phyloP scores from a whole-genome alignment of 108 stramenopile species.

The Fragilariopsis cylindrus region DNA sequence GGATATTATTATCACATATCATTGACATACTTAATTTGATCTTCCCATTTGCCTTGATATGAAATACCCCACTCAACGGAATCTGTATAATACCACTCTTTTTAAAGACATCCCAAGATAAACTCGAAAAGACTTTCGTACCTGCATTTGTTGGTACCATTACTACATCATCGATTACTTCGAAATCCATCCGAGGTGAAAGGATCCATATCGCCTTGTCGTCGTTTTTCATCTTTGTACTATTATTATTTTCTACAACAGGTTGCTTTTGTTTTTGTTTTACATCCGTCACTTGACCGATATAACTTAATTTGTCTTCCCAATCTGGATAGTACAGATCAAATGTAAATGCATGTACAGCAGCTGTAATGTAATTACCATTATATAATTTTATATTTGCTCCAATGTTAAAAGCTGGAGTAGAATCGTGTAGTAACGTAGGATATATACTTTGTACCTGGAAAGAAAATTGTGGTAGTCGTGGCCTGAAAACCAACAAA shows the following conservation, averaged over 20 bases:
- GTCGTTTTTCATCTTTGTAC: neutral
- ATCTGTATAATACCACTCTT: slow-evolving; percentile 35
- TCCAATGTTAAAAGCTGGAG: neutral
- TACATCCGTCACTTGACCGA: slow-evolving; percentile 30
- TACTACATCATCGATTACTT: slow-evolving; percentile 28
- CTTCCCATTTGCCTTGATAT: slow-evolving; percentile 38
- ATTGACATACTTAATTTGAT: slow-evolving; percentile 38
- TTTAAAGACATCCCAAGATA: slow-evolving; percentile 30
- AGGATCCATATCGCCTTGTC: slow-evolving; percentile 31
- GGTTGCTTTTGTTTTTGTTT: slow-evolving; percentile 14
- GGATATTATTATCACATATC: slow-evolving; percentile 42
- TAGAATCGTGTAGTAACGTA: slow-evolving; percentile 5
- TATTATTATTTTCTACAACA: neutral
- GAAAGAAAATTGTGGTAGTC: slow-evolving; percentile 30
- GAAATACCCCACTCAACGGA: slow-evolving; percentile 35
- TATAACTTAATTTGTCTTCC: slow-evolving; percentile 15
- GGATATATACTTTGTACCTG: slow-evolving; percentile 18
- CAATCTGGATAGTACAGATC: slow-evolving; percentile 44
- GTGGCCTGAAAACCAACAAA: slow-evolving; percentile 16
- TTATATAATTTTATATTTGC: slow-evolving; percentile 34
- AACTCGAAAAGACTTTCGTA: slow-evolving; percentile 21
- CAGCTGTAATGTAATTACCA: slow-evolving; percentile 39
- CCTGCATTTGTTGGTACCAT: slow-evolving; percentile 19
- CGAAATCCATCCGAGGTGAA: slow-evolving; percentile 31
- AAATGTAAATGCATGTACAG: slow-evolving; percentile 40